Conservation (phyloP, 352 stramenopile genomes). For the Globisporangium nodosum region DNA sequence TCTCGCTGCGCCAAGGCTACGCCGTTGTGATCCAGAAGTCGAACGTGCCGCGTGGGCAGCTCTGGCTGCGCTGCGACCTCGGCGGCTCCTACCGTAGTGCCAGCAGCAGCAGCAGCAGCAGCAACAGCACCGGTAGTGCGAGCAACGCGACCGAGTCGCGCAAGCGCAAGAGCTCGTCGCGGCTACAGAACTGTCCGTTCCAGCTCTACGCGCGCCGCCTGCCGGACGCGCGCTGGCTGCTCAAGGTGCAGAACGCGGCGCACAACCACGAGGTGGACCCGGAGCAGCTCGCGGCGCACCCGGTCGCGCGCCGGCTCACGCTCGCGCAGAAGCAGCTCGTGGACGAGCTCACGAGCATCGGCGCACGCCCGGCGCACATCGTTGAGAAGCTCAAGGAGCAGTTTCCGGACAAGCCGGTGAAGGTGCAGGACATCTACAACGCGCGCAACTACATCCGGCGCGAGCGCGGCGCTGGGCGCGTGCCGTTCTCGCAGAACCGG, state of each 20-base stretch:
- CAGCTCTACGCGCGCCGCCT: constrained; percentile 33
- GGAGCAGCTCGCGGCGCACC: constrained; percentile 24
- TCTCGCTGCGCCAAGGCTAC: constrained; percentile 32
- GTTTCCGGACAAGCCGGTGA: constrained; percentile 38
- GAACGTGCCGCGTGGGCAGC: constrained; percentile 35
- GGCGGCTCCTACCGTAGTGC: constrained; percentile 20
- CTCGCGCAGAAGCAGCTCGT: constrained; percentile 35
- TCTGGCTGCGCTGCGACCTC: constrained; percentile 45
- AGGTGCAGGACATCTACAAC: constrained; percentile 55
- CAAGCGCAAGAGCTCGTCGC: constrained; percentile 28
- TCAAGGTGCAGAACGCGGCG: constrained; percentile 25
- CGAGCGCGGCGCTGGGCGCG: constrained; percentile 26
- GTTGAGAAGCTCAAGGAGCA: constrained; percentile 28
- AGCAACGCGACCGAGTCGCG: constrained; percentile 2
- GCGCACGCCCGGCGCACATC: constrained; percentile 28
- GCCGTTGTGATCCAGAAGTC: constrained; percentile 43
- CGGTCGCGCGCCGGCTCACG: constrained; percentile 24
- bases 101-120: neutral
- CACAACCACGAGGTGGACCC: constrained; percentile 29
- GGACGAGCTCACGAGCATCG: constrained; percentile 26
- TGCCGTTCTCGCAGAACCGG: constrained; percentile 17
- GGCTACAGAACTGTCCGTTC: constrained; percentile 34
- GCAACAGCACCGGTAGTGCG: neutral
- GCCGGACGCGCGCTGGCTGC: constrained; percentile 20
- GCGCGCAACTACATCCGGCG: constrained; percentile 34